Percentiles rank a stretch among this genome's conserved stretches.
phyloP scores from a whole-genome alignment of 805 yeast species.

The Candida silvicultrix region DNA sequence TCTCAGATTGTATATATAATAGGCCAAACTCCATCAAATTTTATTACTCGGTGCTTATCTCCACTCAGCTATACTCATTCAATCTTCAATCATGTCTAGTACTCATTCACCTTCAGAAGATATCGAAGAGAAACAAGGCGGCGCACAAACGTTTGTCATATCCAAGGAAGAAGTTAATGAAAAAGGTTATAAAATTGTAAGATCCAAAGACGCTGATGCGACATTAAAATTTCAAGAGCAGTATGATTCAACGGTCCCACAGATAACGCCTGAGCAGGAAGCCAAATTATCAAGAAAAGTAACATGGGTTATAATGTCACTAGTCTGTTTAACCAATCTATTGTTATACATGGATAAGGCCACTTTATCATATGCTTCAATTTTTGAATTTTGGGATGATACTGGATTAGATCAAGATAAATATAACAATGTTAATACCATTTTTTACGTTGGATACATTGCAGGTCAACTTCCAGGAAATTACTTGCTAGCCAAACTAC shows the following conservation, averaged over 20 bases:
- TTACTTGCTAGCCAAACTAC: conserved; percentile 36
- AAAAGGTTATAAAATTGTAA: conserved; percentile 29
- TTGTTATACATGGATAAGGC: conserved; percentile 48
- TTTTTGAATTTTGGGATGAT: conserved; percentile 41
- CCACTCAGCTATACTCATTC: neutral
- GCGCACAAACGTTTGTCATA: neutral
- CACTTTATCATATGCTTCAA: conserved; percentile 40
- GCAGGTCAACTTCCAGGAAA: conserved; percentile 40
- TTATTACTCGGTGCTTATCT: neutral
- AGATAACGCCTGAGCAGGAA: conserved; percentile 37
- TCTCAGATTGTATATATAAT: too few species aligned
- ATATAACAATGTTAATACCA: conserved; percentile 42
- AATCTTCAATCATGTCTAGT: neutral
- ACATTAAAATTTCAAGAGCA: conserved; percentile 31
- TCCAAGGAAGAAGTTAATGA: conserved; percentile 4
- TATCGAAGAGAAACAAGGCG: neutral
- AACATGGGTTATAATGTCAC: conserved; percentile 28
- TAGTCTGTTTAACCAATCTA: conserved; percentile 33
- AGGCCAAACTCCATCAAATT: too few species aligned
- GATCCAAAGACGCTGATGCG: conserved; percentile 33
- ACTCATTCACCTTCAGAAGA: neutral
- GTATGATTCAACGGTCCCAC: conserved; percentile 27
- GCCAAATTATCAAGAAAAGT: conserved; percentile 32
- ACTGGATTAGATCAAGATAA: conserved; percentile 36
- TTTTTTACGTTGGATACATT: conserved; percentile 47